Percentiles rank a stretch among this genome's conserved stretches.
Conservation (phyloP, 1,284 basidiomycete genomes). For the Sporisorium reilianum region DNA sequence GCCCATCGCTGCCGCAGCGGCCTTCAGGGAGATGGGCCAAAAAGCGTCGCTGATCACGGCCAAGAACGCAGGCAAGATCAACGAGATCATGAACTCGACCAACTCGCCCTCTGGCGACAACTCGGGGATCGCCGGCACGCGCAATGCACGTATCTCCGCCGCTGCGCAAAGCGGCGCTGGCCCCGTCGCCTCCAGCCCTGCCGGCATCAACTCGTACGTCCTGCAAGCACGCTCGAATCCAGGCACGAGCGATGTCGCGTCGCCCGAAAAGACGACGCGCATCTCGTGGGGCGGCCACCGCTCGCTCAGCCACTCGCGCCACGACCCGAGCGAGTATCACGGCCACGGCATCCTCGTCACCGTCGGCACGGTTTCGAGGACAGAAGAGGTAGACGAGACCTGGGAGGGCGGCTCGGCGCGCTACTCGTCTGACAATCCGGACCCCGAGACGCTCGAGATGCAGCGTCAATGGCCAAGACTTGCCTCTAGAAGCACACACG, state of each 20-base stretch:
- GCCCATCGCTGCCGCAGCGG: slow-evolving; percentile 36
- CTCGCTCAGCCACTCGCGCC: slow-evolving; percentile 10
- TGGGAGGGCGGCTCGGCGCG: slow-evolving; percentile 31
- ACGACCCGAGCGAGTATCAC: slow-evolving; percentile 11
- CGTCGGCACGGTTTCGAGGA: slow-evolving; percentile 33
- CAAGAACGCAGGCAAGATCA: slow-evolving; percentile 16
- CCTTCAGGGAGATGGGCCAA: slow-evolving; percentile 47
- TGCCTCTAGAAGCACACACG: slow-evolving; percentile 1
- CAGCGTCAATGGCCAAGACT: slow-evolving; percentile 27
- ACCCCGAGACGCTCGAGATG: slow-evolving; percentile 36
- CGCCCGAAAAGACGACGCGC: slow-evolving; percentile 13
- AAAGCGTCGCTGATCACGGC: slow-evolving; percentile 24
- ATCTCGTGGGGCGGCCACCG: slow-evolving; percentile 21
- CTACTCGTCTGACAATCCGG: slow-evolving; percentile 42
- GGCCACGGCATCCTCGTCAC: slow-evolving; percentile 35
- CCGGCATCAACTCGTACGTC: slow-evolving; percentile 23
- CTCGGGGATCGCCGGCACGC: not conserved
- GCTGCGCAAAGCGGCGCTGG: not conserved
- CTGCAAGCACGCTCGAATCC: slow-evolving; percentile 24
- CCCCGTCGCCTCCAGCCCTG: not conserved
- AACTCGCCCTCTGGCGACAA: slow-evolving; percentile 21
- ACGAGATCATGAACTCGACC: slow-evolving; percentile 45
- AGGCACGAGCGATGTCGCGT: not conserved
- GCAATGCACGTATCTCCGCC: not conserved
- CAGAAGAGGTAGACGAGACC: slow-evolving; percentile 22